phyloP scores from a whole-genome alignment of 2,329 filamentous ascomycete species.

The Arthrinium puccinioides region DNA sequence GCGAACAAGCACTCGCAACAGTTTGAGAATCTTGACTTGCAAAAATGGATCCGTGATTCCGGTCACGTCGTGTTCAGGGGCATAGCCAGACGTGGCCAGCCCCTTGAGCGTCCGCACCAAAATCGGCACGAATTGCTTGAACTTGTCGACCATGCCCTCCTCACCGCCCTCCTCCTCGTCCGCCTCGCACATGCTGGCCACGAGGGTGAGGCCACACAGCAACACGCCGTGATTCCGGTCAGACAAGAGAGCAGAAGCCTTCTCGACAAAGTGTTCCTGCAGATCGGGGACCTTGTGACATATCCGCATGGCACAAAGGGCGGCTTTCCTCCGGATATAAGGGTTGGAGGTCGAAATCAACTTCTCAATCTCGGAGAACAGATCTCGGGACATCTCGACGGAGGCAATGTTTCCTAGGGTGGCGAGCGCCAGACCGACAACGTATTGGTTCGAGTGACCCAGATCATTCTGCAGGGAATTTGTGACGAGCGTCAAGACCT shows the following conservation, averaged over 20 bases:
- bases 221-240: slow-evolving; percentile 95
- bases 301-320: slow-evolving; percentile 98
- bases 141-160: slow-evolving; percentile 83
- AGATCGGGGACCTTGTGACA: slow-evolving; percentile 96
- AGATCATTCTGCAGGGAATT: slow-evolving; percentile 98
- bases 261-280: slow-evolving; percentile 95
- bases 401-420: slow-evolving; percentile 97
- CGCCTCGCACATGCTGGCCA: slow-evolving; percentile 87
- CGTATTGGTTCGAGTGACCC: slow-evolving; percentile 96
- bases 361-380: slow-evolving; percentile 92
- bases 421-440: slow-evolving; percentile 91
- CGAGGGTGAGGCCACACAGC: slow-evolving; percentile 83
- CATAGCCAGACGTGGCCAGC: slow-evolving; percentile 89
- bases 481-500: slow-evolving; percentile 92
- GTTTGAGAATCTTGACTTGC: slow-evolving; percentile 88
- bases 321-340: slow-evolving; percentile 96
- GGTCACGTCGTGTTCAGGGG: slow-evolving; percentile 95
- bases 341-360: slow-evolving; percentile 90
- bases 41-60: slow-evolving; percentile 97
- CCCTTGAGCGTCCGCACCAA: slow-evolving; percentile 88
- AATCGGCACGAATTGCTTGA: slow-evolving; percentile 75
- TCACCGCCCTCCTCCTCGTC: slow-evolving; percentile 91
- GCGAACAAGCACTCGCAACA: slow-evolving; percentile 78
- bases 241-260: slow-evolving; percentile 77
- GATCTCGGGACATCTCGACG: slow-evolving; percentile 94